Base-by-base conservation (phyloP, 441 rosid genomes). In the Adansonia rubrostipa region DNA sequence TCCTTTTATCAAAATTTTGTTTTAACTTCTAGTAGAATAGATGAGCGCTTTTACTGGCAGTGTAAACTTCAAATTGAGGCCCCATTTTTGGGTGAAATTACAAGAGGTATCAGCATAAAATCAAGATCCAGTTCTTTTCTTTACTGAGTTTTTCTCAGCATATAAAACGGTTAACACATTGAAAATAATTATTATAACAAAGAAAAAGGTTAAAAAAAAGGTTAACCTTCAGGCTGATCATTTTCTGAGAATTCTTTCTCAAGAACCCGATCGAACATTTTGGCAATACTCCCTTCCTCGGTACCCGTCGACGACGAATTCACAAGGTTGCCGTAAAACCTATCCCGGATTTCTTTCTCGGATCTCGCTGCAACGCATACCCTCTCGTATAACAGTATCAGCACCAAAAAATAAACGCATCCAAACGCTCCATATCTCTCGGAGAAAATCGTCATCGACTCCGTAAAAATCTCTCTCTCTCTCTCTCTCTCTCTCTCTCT, bases 171-270 rank as follows among this genome's bases (percentile, higher is more conserved):
- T 40, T 66, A 10, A 24, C 63, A 42, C 68, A 51, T 28, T 9
- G 15, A 6, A 76, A 48, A 24, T 14, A 70, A 22, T 13, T 9
- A 11, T 0, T 4, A 69, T 20, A 56, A 56, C 50, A 51, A 44
- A 3, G 22, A 33, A 58, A 45, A 51, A 57, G 51, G 69, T 69
- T 28, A 79, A 19, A 9, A 48, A 57, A 8, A 28, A 56, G 50
- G 2, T 36, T 19, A 79, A 95, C 99, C 99, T 86, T 93, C 96
- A 84, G 95, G 86, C 56, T 88, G 97, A 70, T 96, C 99, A 79
- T 91, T 92, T 64, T 94, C 97, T 13, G 97, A 85, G 86, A 96
- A 94, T 79, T 94, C 99, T 81, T 96, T 96, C 85, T 94, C 91
- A 14, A 96, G 92, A 74, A 94, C 98, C 19, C 88, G 89, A 85